Conservation (phyloP, 148 eudicot genomes). For the Chenopodium berlandieri region DNA sequence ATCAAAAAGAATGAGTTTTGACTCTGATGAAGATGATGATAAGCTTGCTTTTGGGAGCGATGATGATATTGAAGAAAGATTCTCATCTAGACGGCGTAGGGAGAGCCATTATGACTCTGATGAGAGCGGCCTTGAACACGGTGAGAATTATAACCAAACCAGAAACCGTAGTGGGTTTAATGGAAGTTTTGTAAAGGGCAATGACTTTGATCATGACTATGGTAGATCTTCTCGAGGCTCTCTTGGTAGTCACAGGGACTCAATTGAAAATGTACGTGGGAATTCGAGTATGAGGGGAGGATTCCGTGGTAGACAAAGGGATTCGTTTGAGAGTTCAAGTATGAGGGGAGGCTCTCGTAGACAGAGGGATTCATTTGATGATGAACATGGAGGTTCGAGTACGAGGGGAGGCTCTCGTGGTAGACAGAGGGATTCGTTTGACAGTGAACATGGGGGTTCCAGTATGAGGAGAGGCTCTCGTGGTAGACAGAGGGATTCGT, state of each 20-base stretch:
- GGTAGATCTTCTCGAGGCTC: conserved; percentile 34
- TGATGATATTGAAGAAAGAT: conserved; percentile 37
- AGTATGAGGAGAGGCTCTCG: not conserved
- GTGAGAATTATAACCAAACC: conserved; percentile 15
- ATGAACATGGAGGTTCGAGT: not conserved
- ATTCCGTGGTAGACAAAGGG: conserved; percentile 8
- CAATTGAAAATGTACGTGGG: conserved; percentile 4
- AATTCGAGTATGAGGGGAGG: not conserved
- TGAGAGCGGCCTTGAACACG: conserved; percentile 6
- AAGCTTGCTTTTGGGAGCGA: conserved; percentile 53
- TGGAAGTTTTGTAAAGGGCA: conserved; percentile 20
- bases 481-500: conserved; percentile 9
- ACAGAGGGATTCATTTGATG: conserved; percentile 1
- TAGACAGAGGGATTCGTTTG: not conserved
- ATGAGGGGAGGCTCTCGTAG: not conserved
- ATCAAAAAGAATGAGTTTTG: conserved; percentile 29
- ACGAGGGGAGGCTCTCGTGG: not conserved
- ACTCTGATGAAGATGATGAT: conserved; percentile 52
- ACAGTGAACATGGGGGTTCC: not conserved
- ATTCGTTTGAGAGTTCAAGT: not conserved
- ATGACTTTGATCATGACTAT: conserved; percentile 22
- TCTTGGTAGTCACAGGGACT: conserved; percentile 11
- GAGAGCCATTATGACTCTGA: conserved; percentile 31
- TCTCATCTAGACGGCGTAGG: conserved; percentile 25
- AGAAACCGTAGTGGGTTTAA: conserved; percentile 34